phyloP scores from a whole-genome alignment of 257 asterid genomes.

The Euphrasia confusa region DNA sequence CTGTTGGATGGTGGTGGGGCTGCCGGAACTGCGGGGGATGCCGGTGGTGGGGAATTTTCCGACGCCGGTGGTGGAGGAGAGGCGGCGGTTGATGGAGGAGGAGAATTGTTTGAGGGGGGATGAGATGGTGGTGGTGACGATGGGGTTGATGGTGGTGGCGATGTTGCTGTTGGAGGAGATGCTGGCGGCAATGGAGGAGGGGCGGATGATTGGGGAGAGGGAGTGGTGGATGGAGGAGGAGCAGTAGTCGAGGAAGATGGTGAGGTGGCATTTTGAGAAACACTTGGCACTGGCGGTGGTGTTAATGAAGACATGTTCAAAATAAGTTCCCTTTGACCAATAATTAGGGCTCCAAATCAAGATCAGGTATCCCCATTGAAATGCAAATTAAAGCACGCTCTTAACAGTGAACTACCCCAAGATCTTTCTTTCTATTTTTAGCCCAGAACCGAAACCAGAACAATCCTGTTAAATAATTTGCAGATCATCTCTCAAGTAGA shows the following conservation, averaged over 20 bases:
- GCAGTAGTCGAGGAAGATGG: conserved; percentile 28
- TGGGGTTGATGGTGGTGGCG: conserved; percentile 33
- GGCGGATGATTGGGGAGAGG: conserved; percentile 3
- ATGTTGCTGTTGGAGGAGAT: conserved; percentile 26
- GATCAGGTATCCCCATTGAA: conserved; percentile 25
- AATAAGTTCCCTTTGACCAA: neutral
- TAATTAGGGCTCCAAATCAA: conserved; percentile 19
- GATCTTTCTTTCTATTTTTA: no score
- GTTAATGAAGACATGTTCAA: conserved; percentile 31
- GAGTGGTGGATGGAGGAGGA: conserved; percentile 21
- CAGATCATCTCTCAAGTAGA: neutral
- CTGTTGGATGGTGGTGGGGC: conserved; percentile 21
- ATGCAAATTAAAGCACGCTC: conserved; percentile 13
- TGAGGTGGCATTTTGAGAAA: conserved; percentile 38
- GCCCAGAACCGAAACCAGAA: no score
- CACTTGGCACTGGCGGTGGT: conserved; percentile 44
- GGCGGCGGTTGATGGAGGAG: neutral
- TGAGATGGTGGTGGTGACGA: conserved; percentile 38
- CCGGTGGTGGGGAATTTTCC: conserved; percentile 24
- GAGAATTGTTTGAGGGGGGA: conserved; percentile 21
- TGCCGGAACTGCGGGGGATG: conserved; percentile 35
- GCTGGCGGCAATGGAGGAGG: conserved; percentile 29
- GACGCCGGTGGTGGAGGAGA: conserved; percentile 26
- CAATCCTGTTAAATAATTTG: neutral
- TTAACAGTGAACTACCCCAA: no score